phyloP scores from a whole-genome alignment of 345 rosid species.

The Arabidopsis arenosa region DNA sequence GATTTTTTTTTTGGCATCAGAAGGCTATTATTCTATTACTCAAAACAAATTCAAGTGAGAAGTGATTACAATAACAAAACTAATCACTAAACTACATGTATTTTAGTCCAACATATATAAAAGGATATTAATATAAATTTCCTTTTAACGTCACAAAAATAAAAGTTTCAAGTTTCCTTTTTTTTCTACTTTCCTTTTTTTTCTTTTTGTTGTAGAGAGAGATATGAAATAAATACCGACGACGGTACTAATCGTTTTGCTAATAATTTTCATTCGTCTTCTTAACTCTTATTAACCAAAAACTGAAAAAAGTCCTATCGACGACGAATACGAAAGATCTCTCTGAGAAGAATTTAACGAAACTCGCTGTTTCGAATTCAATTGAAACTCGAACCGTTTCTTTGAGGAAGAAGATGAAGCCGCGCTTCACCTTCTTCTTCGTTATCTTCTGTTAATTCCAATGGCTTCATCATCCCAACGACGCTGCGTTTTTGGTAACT shows the following conservation, averaged over 20 bases:
- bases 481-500: conserved; percentile 94
- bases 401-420: conserved; percentile 71
- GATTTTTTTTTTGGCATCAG: too few species aligned
- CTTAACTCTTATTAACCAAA: not conserved
- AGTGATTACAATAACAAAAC: too few species aligned
- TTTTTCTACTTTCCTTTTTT: not conserved
- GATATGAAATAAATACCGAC: not conserved
- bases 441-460: conserved; percentile 51
- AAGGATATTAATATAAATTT: too few species aligned
- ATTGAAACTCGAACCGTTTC: conserved; percentile 11
- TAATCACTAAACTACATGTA: too few species aligned
- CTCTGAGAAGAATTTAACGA: not conserved
- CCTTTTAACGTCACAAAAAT: not conserved
- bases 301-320: conserved; percentile 3
- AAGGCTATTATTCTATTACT: too few species aligned
- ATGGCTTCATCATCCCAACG: conserved; percentile 95
- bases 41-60: too few species aligned
- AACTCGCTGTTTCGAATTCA: conserved; percentile 8
- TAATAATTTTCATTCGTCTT: not conserved
- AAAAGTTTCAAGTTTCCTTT: not conserved
- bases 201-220: not conserved
- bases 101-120: too few species aligned
- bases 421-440: conserved; percentile 65
- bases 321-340: conserved; percentile 27
- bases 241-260: not conserved